Evolutionary conservation across 2,329 filamentous ascomycete genomes (phyloP), one percentile per base, ranked within the genome.

Genomic region (Colletotrichum kahawae): DNA sequence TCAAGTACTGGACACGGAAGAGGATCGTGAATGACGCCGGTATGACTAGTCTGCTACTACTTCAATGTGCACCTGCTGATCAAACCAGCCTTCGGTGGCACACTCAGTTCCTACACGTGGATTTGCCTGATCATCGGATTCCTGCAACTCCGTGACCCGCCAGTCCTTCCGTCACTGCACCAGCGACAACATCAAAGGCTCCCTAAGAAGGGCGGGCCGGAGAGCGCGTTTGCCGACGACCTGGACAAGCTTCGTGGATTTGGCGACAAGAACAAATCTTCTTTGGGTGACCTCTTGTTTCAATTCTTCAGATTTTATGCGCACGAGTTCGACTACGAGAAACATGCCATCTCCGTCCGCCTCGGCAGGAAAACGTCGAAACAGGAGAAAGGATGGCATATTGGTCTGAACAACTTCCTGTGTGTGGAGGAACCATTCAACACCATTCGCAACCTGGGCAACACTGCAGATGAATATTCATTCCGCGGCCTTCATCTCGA

Each of bases 401-500:
- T 94, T 66, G 89, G 91, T 43, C 87, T 93, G 72, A 95, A 96
- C 80, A 97, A 98, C 80, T 92, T 94, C 77, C 89, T 99, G 36
- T 98, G 96, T 82, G 95, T 99, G 13, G 97, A 99, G 82, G 97
- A 99, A 83, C 97, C 97, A 0, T 99, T 99, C 88, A 99, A 98
- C 80, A 93, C 90, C 5, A 90, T 90, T 43, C 92, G 97, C 56
- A 99, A 99, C 82, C 88, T 99, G 60, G 97, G 96, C 56, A 99
- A 99, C 80, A 98, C 97, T 3, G 97, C 95, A 10, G 97, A 99
- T 82, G 96, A 98, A 82, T 97, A 95, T 57, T 96, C 97, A 1
- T 98, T 98, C 85, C 92, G 94, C 66, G 97, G 97, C 2, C 90
- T 99, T 34, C 97, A 99, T 82, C 84, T 95, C 78, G 97, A 99